phyloP scores from a whole-genome alignment of 2,329 filamentous ascomycete genomes.

The Aspergillus awamori region DNA sequence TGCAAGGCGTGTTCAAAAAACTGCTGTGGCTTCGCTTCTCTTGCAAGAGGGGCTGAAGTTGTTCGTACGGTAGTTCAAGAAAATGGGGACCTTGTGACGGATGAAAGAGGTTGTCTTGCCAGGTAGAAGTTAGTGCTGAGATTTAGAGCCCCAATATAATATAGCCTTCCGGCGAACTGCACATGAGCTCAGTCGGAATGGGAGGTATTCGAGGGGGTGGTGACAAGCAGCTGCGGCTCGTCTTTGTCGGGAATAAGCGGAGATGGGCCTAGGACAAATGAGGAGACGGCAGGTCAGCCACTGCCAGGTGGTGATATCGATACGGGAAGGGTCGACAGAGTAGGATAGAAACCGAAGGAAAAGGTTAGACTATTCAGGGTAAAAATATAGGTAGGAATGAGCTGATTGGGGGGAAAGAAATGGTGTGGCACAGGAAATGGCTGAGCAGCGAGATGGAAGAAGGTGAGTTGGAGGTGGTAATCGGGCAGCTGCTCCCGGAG shows the following conservation, averaged over 20 bases:
- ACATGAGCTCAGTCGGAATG: background rate
- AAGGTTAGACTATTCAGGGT: conserved; percentile 4
- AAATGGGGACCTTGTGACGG: background rate
- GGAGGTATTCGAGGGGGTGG: background rate
- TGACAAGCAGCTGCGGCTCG: conserved; percentile 12
- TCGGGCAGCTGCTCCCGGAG: conserved; percentile 17
- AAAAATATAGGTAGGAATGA: conserved; percentile 2
- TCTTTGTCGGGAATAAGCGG: conserved; percentile 12
- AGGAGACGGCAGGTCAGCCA: background rate
- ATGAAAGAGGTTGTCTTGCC: background rate
- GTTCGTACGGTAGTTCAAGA: background rate
- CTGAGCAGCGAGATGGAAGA: background rate
- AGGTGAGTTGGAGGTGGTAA: background rate
- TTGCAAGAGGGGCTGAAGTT: background rate
- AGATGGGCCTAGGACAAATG: conserved; percentile 6
- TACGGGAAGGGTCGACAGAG: background rate
- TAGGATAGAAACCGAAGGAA: background rate
- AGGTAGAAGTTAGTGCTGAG: background rate
- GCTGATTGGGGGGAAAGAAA: background rate
- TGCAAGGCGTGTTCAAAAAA: background rate
- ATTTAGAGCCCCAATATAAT: background rate
- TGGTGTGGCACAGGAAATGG: conserved; percentile 3
- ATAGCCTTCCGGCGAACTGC: background rate
- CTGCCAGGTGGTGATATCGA: conserved; percentile 1
- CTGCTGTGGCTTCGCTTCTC: background rate